Conservation (phyloP, 2,329 filamentous ascomycete genomes). For the Dothistroma pini region DNA sequence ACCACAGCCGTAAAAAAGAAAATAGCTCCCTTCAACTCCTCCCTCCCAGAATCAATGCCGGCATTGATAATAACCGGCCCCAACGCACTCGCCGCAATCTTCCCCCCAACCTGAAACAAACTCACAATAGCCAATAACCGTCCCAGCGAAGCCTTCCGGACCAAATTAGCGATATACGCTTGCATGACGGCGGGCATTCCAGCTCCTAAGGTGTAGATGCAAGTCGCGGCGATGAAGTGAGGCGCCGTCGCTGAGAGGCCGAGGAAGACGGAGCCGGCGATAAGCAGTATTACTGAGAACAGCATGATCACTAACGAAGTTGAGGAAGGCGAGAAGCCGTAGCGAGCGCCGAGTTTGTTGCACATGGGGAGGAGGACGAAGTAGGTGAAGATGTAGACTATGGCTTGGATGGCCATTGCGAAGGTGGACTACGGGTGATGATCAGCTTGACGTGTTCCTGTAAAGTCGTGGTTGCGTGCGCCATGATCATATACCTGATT, state of each 20-base stretch:
- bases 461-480: too few relatives aligned
- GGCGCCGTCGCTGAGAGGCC: not conserved
- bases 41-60: slow-evolving; percentile 9
- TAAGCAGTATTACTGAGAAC: slow-evolving; percentile 36
- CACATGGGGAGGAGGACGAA: slow-evolving; percentile 4
- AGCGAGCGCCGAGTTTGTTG: slow-evolving; percentile 6
- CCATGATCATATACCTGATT: not conserved
- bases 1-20: slow-evolving; percentile 10
- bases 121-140: slow-evolving; percentile 5
- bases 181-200: slow-evolving; percentile 10
- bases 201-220: slow-evolving; percentile 8
- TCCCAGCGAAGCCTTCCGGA: not conserved
- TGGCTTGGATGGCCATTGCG: slow-evolving; percentile 7
- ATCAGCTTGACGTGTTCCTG: not conserved
- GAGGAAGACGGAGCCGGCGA: slow-evolving; percentile 37
- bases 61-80: slow-evolving; percentile 9
- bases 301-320: slow-evolving; percentile 10
- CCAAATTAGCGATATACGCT: slow-evolving; percentile 9
- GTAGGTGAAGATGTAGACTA: slow-evolving; percentile 9
- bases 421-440: not conserved
- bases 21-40: slow-evolving; percentile 5
- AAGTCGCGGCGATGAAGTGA: slow-evolving; percentile 7
- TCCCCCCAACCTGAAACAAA: slow-evolving; percentile 10
- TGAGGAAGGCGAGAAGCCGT: slow-evolving; percentile 1
- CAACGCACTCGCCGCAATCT: slow-evolving; percentile 2